phyloP scores from a whole-genome alignment of 2,329 filamentous ascomycete species.

The Trichoderma sp. region DNA sequence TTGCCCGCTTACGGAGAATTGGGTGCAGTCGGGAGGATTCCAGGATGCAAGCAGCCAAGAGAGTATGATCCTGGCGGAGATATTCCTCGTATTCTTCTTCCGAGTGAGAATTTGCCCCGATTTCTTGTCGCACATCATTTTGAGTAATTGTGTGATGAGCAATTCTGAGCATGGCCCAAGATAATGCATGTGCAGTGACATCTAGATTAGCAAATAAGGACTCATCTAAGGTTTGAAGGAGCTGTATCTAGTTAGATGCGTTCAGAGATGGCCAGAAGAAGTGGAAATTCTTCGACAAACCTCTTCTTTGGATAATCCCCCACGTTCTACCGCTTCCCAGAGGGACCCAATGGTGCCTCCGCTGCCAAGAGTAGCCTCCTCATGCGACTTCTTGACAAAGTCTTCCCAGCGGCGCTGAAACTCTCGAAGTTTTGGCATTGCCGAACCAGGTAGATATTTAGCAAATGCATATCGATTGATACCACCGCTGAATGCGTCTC shows the following conservation, averaged over 20 bases:
- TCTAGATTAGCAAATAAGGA: constrained; percentile 21
- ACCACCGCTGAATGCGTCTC: background rate
- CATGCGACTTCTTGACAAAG: background rate
- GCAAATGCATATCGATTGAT: constrained; percentile 3
- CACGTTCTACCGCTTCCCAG: background rate
- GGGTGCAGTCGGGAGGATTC: constrained; percentile 20
- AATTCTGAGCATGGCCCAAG: constrained; percentile 9
- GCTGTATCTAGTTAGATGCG: background rate
- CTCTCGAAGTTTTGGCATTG: background rate
- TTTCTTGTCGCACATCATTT: background rate
- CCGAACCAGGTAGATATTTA: background rate
- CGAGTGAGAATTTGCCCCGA: background rate
- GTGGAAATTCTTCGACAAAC: background rate
- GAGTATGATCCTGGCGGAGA: constrained; percentile 5
- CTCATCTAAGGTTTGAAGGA: constrained; percentile 23
- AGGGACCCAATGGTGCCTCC: background rate
- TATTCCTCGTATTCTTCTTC: background rate
- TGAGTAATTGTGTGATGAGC: background rate
- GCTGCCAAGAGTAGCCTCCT: background rate
- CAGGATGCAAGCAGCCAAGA: constrained; percentile 12
- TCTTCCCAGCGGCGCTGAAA: background rate
- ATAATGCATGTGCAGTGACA: constrained; percentile 14
- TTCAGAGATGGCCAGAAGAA: background rate
- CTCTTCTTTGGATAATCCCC: background rate
- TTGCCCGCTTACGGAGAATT: constrained; percentile 6